phyloP scores from a whole-genome alignment of 306 rosid species.

The Cicer cuneatum region DNA sequence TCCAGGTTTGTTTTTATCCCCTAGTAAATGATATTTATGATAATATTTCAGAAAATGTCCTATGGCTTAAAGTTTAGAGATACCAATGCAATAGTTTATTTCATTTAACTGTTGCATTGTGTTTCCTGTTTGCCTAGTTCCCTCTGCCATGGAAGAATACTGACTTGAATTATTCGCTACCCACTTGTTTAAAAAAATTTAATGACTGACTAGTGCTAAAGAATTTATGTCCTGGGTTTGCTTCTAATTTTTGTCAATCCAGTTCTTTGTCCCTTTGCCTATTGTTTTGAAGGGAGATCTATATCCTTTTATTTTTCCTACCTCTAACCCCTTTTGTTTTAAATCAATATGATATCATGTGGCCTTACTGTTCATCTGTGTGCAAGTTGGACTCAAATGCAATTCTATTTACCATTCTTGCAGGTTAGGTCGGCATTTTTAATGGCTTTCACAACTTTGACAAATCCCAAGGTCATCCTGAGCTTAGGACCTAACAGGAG shows the following conservation, averaged over 20 bases:
- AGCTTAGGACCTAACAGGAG: conserved; percentile 75
- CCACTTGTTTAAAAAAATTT: background rate
- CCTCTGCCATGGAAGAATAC: background rate
- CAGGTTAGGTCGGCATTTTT: conserved; percentile 96
- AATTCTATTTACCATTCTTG: background rate
- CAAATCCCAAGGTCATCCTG: conserved; percentile 72
- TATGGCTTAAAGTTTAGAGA: conserved; percentile 11
- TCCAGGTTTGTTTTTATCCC: conserved; percentile 70
- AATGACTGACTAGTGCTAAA: conserved; percentile 18
- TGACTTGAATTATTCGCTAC: background rate
- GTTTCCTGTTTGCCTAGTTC: conserved; percentile 29
- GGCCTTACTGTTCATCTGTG: background rate
- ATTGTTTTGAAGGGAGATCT: conserved; percentile 15
- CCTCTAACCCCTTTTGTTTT: too few species aligned
- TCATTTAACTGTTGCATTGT: background rate
- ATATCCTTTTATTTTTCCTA: background rate
- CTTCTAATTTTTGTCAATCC: conserved; percentile 8
- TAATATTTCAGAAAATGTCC: conserved; percentile 13
- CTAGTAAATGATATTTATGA: conserved; percentile 9
- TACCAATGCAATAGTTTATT: conserved; percentile 14
- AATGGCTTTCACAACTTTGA: conserved; percentile 75
- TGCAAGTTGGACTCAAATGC: conserved; percentile 2
- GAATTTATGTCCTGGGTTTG: conserved; percentile 26
- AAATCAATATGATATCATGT: background rate
- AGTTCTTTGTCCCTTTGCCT: background rate